These are phyloP conservation scores for Cicer yamashitae DNA, from an alignment of 306 rosid genomes.

Conservation along the genomic window DNA sequence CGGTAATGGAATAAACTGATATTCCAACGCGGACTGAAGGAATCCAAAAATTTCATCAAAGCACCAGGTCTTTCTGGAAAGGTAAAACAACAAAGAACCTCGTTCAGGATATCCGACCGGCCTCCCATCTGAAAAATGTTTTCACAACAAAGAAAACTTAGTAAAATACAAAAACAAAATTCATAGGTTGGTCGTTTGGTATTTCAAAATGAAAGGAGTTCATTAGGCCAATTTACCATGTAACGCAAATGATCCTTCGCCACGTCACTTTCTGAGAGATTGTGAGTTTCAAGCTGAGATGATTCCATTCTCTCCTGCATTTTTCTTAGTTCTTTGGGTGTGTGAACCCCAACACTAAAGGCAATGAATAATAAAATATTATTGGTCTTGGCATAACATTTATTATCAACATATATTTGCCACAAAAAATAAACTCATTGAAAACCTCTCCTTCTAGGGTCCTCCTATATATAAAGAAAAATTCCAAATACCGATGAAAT, in stretches of 20 bases:
- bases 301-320: constrained; percentile 68
- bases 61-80: constrained; percentile 98
- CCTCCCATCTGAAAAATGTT: constrained; percentile 80
- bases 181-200: constrained; percentile 6
- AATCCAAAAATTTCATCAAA: constrained; percentile 80
- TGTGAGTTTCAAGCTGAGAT: constrained; percentile 64
- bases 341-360: constrained; percentile 85
- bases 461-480: too few species aligned
- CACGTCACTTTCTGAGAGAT: constrained; percentile 82
- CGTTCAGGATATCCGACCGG: constrained; percentile 63
- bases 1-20: constrained; percentile 90
- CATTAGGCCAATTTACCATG: constrained; percentile 59
- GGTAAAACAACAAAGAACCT: constrained; percentile 84
- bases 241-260: constrained; percentile 93
- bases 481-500: too few species aligned
- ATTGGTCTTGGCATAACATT: neutral
- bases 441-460: neutral
- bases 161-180: constrained; percentile 7
- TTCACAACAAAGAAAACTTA: constrained; percentile 42
- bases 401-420: constrained; percentile 3
- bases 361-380: constrained; percentile 29
- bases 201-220: neutral
- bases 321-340: constrained; percentile 67
- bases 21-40: constrained; percentile 95
- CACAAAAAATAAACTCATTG: constrained; percentile 8